phyloP scores from a whole-genome alignment of 495 filamentous ascomycete genomes.

The Xylaria scruposa region DNA sequence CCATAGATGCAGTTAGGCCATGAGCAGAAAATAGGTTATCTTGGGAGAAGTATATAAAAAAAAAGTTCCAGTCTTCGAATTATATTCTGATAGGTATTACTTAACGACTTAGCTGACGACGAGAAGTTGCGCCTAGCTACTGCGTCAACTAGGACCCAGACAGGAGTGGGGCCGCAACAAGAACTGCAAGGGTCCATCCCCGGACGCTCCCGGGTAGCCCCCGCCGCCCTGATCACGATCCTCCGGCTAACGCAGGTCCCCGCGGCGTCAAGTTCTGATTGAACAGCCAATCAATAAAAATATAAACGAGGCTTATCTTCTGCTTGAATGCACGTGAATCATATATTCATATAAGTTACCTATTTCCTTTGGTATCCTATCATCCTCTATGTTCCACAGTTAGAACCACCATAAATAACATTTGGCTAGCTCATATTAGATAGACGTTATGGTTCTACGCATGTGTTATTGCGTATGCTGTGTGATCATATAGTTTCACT shows the following conservation, averaged over 20 bases:
- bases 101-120: not conserved
- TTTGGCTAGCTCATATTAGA: not conserved
- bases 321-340: not conserved
- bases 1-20: constrained; percentile 35
- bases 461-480: not conserved
- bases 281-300: not conserved
- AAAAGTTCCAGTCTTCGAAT: not conserved
- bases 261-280: not conserved
- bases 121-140: not conserved
- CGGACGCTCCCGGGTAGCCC: not conserved
- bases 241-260: not conserved
- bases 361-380: not conserved
- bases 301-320: not conserved
- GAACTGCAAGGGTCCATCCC: not conserved
- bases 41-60: not conserved
- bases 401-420: not conserved
- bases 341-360: not conserved
- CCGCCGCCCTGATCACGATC: not conserved
- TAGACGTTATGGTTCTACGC: not conserved
- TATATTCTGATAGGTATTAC: no score
- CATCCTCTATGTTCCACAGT: not conserved
- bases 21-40: constrained; percentile 6
- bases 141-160: not conserved
- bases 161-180: not conserved
- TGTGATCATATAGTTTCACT: not conserved